These are phyloP conservation scores for Ballota nigra DNA, from an alignment of 257 asterid genomes.

Conservation along the genomic window DNA sequence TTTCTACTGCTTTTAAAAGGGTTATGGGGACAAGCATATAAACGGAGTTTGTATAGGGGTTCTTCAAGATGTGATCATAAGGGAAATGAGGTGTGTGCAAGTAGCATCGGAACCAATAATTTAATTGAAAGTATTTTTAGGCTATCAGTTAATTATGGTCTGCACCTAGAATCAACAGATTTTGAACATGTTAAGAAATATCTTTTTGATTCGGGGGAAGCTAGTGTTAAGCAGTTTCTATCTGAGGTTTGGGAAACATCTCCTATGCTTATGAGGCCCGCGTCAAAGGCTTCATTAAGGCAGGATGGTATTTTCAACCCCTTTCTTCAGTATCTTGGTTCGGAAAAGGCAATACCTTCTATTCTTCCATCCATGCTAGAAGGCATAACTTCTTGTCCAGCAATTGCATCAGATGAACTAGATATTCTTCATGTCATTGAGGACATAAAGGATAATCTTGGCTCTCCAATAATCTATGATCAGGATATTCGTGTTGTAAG, in stretches of 20 bases:
- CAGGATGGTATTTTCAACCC: conserved; percentile 37
- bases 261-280: conserved; percentile 44
- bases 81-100: conserved; percentile 24
- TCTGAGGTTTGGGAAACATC: conserved; percentile 60
- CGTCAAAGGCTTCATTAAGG: conserved; percentile 29
- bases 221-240: conserved; percentile 42
- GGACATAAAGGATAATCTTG: conserved; percentile 54
- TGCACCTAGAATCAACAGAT: conserved; percentile 19
- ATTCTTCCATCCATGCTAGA: conserved; percentile 50
- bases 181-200: conserved; percentile 28
- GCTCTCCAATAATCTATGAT: conserved; percentile 56
- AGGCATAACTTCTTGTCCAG: conserved; percentile 59
- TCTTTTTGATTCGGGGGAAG: conserved; percentile 39
- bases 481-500: conserved; percentile 76
- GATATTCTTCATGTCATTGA: conserved; percentile 52
- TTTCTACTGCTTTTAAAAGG: conserved; percentile 35
- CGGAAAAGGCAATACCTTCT: conserved; percentile 36
- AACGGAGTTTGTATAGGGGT: conserved; percentile 27
- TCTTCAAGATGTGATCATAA: conserved; percentile 10
- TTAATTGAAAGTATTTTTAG: conserved; percentile 68
- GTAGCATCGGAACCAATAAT: conserved; percentile 38
- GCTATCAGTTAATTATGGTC: conserved; percentile 36
- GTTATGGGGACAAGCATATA: conserved; percentile 46
- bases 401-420: conserved; percentile 63
- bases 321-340: conserved; percentile 41